Conservation (phyloP, 139 green algal species). For the Klebsormidium nitens region DNA sequence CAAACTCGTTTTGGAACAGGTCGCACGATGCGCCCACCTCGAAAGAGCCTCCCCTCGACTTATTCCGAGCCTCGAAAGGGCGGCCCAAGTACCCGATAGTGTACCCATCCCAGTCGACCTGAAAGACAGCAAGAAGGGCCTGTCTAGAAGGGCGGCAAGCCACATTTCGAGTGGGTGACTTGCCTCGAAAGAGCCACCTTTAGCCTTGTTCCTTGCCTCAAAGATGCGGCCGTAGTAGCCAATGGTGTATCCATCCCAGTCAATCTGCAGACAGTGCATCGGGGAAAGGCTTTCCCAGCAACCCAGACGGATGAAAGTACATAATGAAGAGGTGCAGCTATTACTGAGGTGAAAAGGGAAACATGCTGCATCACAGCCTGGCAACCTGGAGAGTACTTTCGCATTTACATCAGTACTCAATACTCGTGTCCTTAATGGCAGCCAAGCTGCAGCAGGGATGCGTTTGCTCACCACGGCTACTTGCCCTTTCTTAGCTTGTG, state of each 20-base stretch:
- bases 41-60: slow-evolving; percentile 38
- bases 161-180: not conserved
- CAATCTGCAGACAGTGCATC: slow-evolving; percentile 44
- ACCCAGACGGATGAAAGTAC: slow-evolving; percentile 4
- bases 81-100: slow-evolving; percentile 69
- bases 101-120: slow-evolving; percentile 84
- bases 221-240: slow-evolving; percentile 65
- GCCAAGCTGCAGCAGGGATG: no score
- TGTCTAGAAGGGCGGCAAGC: not conserved
- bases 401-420: not conserved
- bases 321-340: slow-evolving; percentile 4
- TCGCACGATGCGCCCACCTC: slow-evolving; percentile 14
- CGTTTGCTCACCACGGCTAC: no score
- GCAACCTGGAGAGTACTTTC: not conserved
- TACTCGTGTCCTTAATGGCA: no score
- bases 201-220: slow-evolving; percentile 50
- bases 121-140: not conserved
- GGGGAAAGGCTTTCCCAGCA: not conserved
- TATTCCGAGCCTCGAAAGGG: slow-evolving; percentile 40
- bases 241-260: slow-evolving; percentile 94
- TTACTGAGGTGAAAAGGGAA: not conserved
- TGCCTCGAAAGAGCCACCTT: slow-evolving; percentile 49
- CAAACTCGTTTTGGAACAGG: no score
- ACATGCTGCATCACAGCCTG: not conserved
- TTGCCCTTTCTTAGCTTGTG: no score